phyloP scores from a whole-genome alignment of 179 eudicot genomes.

The Actinidia arguta region DNA sequence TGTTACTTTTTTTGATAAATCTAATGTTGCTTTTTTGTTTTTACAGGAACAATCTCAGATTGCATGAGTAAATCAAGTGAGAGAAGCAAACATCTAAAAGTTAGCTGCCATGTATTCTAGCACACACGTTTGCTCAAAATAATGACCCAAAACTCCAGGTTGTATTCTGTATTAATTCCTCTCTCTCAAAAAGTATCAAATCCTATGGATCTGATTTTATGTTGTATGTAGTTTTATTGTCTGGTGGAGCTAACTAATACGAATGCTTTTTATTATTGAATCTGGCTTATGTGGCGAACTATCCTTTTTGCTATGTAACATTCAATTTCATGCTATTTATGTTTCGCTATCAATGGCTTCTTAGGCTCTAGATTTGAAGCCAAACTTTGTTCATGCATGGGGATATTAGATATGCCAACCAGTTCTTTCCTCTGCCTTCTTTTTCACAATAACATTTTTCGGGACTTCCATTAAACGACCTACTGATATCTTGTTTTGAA shows the following conservation, averaged over 20 bases:
- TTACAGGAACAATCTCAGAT: constrained; percentile 76
- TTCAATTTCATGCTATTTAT: constrained; percentile 4
- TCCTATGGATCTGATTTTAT: constrained; percentile 10
- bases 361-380: constrained; percentile 97
- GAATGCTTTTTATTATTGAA: background rate
- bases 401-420: constrained; percentile 98
- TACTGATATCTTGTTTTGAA: too few relatives aligned
- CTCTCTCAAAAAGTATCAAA: constrained; percentile 7
- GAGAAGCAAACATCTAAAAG: constrained; percentile 62
- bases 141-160: constrained; percentile 98
- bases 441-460: background rate
- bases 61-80: constrained; percentile 56
- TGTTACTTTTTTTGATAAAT: too few relatives aligned
- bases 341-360: constrained; percentile 21
- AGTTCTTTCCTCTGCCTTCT: constrained; percentile 43
- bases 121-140: constrained; percentile 92
- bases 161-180: constrained; percentile 10
- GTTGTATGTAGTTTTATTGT: background rate
- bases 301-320: background rate
- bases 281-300: constrained; percentile 16
- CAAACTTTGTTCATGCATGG: constrained; percentile 99
- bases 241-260: background rate
- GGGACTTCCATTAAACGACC: constrained; percentile 10
- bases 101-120: constrained; percentile 91
- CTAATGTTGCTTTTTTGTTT: background rate